Percentiles rank a stretch among this genome's conserved stretches.
These are phyloP conservation scores for Pterocarpus santalinus DNA, from an alignment of 306 rosid species.

Conservation along the genomic window DNA sequence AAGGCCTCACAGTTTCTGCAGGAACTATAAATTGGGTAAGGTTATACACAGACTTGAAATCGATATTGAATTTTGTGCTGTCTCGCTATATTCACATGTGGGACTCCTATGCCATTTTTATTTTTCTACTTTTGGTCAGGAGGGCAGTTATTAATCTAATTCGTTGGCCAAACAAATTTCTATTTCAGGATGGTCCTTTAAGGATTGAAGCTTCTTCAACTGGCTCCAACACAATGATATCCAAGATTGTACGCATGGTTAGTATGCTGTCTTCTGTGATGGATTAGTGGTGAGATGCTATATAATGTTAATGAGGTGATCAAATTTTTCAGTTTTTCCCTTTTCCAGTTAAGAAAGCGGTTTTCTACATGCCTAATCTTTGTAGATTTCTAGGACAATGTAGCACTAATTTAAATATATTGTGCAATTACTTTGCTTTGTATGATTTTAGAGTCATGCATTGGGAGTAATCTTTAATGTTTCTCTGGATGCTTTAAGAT, in stretches of 20 bases:
- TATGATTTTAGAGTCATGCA: conserved; percentile 3
- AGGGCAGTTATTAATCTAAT: conserved; percentile 42
- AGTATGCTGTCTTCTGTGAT: conserved; percentile 47
- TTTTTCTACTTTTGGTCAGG: conserved; percentile 37
- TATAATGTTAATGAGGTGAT: conserved; percentile 29
- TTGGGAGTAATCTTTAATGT: not conserved
- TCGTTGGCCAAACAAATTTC: conserved; percentile 38
- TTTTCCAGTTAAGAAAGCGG: conserved; percentile 18
- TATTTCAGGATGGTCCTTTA: conserved; percentile 96
- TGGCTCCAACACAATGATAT: conserved; percentile 89
- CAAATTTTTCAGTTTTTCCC: not conserved
- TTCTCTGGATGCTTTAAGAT: conserved; percentile 31
- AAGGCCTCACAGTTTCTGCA: conserved; percentile 85
- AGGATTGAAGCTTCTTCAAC: conserved; percentile 96
- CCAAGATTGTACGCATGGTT: conserved; percentile 95
- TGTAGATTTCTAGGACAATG: conserved; percentile 36
- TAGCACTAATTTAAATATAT: not conserved
- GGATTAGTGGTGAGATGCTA: conserved; percentile 23
- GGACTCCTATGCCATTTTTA: not conserved
- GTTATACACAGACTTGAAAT: conserved; percentile 37
- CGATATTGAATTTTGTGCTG: conserved; percentile 38
- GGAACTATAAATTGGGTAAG: conserved; percentile 97
- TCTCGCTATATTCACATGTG: conserved; percentile 39
- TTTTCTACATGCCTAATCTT: conserved; percentile 26
- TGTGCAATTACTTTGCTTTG: conserved; percentile 29